Conservation (phyloP, 306 rosid genomes). For the Parietaria judaica region DNA sequence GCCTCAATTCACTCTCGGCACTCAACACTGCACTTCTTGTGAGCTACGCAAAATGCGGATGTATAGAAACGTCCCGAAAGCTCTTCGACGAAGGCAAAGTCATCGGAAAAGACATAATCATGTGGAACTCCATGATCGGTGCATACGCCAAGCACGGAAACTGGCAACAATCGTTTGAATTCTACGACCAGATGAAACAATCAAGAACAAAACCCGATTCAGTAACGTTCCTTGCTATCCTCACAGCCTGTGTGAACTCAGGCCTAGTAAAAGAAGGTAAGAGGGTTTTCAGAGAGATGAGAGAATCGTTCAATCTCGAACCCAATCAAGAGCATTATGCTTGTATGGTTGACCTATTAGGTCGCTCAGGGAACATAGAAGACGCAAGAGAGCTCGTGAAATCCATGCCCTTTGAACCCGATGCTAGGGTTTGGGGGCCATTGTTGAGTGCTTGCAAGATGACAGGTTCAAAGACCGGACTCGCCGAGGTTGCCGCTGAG, state of each 20-base stretch:
- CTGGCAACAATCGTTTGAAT: constrained; percentile 43
- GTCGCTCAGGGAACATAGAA: constrained; percentile 54
- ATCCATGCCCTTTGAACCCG: constrained; percentile 50
- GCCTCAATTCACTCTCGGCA: constrained; percentile 45
- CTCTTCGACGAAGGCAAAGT: constrained; percentile 54
- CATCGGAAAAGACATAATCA: constrained; percentile 47
- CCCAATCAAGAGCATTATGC: constrained; percentile 72
- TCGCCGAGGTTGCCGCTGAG: constrained; percentile 66
- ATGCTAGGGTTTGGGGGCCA: constrained; percentile 69
- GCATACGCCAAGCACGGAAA: constrained; percentile 67
- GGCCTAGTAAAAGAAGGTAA: constrained; percentile 56
- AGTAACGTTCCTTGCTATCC: constrained; percentile 56
- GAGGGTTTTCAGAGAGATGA: constrained; percentile 57
- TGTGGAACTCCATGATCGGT: constrained; percentile 65
- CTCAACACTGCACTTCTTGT: constrained; percentile 53
- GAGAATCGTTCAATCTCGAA: constrained; percentile 37
- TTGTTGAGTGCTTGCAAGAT: constrained; percentile 65
- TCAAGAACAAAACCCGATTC: constrained; percentile 47
- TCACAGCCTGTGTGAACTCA: constrained; percentile 66
- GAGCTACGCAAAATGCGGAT: constrained; percentile 78
- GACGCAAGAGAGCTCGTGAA: constrained; percentile 55
- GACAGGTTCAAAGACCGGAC: constrained; percentile 42
- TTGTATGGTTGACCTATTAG: constrained; percentile 65
- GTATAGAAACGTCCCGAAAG: constrained; percentile 55
- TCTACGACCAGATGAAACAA: constrained; percentile 49